Evolutionary conservation across 148 eudicot species (phyloP), one percentile per base, ranked within the genome.

Genomic region (Heliosperma pusillum): DNA sequence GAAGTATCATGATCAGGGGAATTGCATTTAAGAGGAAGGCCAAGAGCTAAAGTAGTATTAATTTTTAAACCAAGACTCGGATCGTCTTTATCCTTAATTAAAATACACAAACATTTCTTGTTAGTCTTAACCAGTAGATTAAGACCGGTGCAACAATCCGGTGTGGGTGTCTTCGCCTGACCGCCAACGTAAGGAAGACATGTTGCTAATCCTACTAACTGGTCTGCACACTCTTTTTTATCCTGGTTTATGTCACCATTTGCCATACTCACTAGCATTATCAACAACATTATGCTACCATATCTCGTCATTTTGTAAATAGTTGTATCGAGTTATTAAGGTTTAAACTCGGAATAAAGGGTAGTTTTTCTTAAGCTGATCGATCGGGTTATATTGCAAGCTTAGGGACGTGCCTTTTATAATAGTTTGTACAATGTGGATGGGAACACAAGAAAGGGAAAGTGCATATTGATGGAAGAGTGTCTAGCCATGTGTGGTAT

Each of bases 51-150:
- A 1, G 93, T 87, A 64, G 88, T 80, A 77, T 94, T 90, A 76
- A 94, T 82, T 62, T 94, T 89, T 17, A 91, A 76, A 57, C 97
- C 96, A 27, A 91, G 88, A 77, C 79, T 83, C 0, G 97, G 96
- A 60, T 91, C 93, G 69, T 94, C 69, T 5, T 87, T 65, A 66
- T 94, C 91, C 87, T 84, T 91, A 10, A 94, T 71, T 45, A 94
- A 70, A 52, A 94, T 40, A 70, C 98, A 94, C 0, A 94, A 58
- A 74, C 98, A 94, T 64, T 85, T 80, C 80, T 79, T 83, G 88
- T 86, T 87, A 33, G 19, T 80, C 9, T 81, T 76, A 10, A 93
- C 20, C 10, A 90, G 89, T 61, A 77, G 86, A 47, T 80, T 85
- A 12, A 89, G 75, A 11, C 86, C 91, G 10, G 77, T 69, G 78